A percentile compares a stretch with the other conserved stretches of the same genome.
These are phyloP conservation scores for Ganoderma boninense DNA, from an alignment of 1,284 basidiomycete species.

Conservation along the genomic window DNA sequence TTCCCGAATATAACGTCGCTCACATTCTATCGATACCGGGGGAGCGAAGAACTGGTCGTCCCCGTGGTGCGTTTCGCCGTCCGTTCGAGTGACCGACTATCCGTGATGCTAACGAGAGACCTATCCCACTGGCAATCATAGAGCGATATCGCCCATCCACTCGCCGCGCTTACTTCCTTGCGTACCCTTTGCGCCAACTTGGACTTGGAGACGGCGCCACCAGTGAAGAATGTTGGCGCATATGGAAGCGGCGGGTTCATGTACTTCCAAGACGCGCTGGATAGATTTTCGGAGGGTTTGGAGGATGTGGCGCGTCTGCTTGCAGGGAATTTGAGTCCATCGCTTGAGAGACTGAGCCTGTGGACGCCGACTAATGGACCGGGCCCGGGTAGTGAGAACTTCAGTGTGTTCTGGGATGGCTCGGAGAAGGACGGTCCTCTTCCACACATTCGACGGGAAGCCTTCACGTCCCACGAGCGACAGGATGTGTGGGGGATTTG, in stretches of 20 bases:
- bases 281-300: not conserved
- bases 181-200: not conserved
- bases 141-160: not conserved
- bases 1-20: not conserved
- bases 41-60: not conserved
- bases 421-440: not conserved
- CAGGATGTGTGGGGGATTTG: not conserved
- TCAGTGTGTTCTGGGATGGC: not conserved
- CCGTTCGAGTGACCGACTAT: too few relatives aligned
- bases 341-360: not conserved
- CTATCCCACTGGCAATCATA: not conserved
- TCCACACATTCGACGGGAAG: not conserved
- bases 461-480: not conserved
- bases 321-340: not conserved
- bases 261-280: not conserved
- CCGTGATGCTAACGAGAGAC: not conserved
- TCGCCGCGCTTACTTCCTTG: not conserved
- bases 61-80: not conserved
- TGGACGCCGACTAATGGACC: not conserved
- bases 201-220: not conserved
- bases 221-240: not conserved
- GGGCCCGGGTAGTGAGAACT: not conserved
- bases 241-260: not conserved
- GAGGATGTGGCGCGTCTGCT: not conserved
- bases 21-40: not conserved